phyloP scores from a whole-genome alignment of 352 stramenopile species.

The Phytopythium vexans region DNA sequence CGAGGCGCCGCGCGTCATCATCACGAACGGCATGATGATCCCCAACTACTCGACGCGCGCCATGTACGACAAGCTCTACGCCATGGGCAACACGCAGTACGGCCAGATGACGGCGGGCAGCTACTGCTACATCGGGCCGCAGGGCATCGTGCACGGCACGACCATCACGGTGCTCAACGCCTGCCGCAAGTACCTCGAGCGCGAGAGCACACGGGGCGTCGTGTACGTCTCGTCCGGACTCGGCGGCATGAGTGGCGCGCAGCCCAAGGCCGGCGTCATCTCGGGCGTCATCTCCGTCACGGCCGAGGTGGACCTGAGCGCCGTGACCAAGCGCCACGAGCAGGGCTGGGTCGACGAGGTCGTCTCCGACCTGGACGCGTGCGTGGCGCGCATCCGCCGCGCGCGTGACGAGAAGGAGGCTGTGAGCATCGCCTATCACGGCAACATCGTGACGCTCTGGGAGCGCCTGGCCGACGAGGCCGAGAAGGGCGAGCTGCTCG shows the following conservation, averaged over 20 bases:
- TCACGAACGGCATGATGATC: slow-evolving; percentile 90
- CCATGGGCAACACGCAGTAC: slow-evolving; percentile 84
- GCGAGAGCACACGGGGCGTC: slow-evolving; percentile 65
- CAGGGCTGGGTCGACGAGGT: slow-evolving; percentile 88
- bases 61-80: slow-evolving; percentile 88
- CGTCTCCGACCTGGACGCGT: slow-evolving; percentile 58
- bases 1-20: slow-evolving; percentile 76
- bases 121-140: slow-evolving; percentile 90
- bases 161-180: slow-evolving; percentile 90
- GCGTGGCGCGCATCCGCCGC: slow-evolving; percentile 54
- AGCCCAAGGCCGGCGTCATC: slow-evolving; percentile 85
- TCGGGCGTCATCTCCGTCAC: slow-evolving; percentile 84
- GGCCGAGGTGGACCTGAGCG: slow-evolving; percentile 73
- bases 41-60: slow-evolving; percentile 86
- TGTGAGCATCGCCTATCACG: slow-evolving; percentile 80
- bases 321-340: slow-evolving; percentile 82
- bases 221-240: slow-evolving; percentile 87
- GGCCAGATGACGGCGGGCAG: slow-evolving; percentile 90
- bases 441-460: slow-evolving; percentile 88
- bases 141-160: slow-evolving; percentile 89
- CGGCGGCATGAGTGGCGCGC: slow-evolving; percentile 84
- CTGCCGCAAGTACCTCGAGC: slow-evolving; percentile 81
- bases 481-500: slow-evolving; percentile 69
- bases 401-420: slow-evolving; percentile 58
- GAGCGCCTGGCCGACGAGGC: slow-evolving; percentile 74